Evolutionary conservation across 2,329 filamentous ascomycete genomes (phyloP).

Genomic region (Venturiaceae sp.): DNA sequence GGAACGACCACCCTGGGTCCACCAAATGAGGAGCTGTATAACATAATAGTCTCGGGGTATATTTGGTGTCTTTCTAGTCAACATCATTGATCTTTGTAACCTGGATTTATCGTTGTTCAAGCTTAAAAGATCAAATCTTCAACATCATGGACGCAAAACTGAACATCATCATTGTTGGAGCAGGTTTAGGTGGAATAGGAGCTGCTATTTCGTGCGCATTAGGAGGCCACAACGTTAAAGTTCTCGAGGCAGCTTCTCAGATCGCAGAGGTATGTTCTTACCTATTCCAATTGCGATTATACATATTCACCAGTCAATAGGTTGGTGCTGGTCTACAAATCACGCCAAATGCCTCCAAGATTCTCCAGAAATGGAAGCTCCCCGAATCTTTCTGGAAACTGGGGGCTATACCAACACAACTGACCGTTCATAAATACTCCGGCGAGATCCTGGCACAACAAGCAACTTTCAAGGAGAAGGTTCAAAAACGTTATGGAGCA

Average conservation of each 20-base stretch:
- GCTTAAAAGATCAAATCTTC: not conserved
- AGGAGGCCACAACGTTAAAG: constrained; percentile 36
- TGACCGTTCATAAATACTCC: constrained; percentile 45
- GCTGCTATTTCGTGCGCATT: constrained; percentile 38
- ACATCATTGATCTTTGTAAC: not conserved
- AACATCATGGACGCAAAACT: not conserved
- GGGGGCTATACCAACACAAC: constrained; percentile 32
- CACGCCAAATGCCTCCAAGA: constrained; percentile 36
- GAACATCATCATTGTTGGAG: constrained; percentile 44
- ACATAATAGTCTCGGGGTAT: not conserved
- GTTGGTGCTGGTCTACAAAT: constrained; percentile 44
- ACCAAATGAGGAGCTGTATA: not conserved
- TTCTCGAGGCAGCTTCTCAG: constrained; percentile 37
- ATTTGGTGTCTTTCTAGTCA: not conserved
- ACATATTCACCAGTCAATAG: not conserved
- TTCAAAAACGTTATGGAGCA: constrained; percentile 34
- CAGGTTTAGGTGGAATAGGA: constrained; percentile 44
- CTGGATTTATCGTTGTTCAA: not conserved
- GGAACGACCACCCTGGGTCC: not conserved
- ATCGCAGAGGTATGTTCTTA: constrained; percentile 29
- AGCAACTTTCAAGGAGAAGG: constrained; percentile 41
- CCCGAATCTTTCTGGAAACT: constrained; percentile 2
- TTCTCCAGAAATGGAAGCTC: constrained; percentile 21
- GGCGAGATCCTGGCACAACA: constrained; percentile 40
- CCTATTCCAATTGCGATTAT: not conserved